Conservation (phyloP, 305 asterid species). For the Fraxinus latifolia region DNA sequence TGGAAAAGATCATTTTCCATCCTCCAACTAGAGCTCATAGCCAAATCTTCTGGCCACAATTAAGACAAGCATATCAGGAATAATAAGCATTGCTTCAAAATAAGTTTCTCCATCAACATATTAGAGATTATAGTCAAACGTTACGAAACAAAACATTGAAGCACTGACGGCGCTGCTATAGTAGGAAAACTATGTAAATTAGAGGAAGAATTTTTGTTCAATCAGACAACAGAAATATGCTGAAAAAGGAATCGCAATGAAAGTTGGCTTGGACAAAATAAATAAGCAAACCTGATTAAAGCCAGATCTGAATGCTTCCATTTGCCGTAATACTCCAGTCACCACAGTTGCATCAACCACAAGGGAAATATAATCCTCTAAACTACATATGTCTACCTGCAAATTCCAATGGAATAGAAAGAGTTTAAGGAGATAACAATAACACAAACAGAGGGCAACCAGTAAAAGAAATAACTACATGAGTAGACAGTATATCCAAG, state of each 20-base stretch:
- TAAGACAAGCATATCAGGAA: background rate
- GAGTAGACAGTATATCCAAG: background rate
- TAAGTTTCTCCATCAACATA: background rate
- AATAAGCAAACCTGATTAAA: slow-evolving; percentile 72
- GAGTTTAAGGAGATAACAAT: background rate
- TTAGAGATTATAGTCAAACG: background rate
- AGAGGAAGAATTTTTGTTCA: background rate
- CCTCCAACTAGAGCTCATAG: background rate
- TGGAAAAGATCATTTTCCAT: background rate
- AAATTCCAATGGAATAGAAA: slow-evolving; percentile 23
- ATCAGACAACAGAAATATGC: background rate
- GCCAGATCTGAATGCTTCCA: slow-evolving; percentile 96
- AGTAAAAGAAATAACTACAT: slow-evolving; percentile 13
- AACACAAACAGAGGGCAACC: background rate
- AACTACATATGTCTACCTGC: slow-evolving; percentile 70
- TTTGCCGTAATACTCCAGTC: slow-evolving; percentile 72
- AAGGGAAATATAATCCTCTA: slow-evolving; percentile 80
- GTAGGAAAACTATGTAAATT: background rate
- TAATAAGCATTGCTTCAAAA: background rate
- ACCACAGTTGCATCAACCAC: slow-evolving; percentile 88
- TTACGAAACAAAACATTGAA: background rate
- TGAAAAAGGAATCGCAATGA: background rate
- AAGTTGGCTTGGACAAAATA: slow-evolving; percentile 11
- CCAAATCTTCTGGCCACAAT: background rate
- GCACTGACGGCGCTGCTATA: background rate